Percentiles rank a stretch among this genome's conserved stretches.
Evolutionary conservation across 139 green algal genomes (phyloP).

Genomic region (Micractinium sp.): DNA sequence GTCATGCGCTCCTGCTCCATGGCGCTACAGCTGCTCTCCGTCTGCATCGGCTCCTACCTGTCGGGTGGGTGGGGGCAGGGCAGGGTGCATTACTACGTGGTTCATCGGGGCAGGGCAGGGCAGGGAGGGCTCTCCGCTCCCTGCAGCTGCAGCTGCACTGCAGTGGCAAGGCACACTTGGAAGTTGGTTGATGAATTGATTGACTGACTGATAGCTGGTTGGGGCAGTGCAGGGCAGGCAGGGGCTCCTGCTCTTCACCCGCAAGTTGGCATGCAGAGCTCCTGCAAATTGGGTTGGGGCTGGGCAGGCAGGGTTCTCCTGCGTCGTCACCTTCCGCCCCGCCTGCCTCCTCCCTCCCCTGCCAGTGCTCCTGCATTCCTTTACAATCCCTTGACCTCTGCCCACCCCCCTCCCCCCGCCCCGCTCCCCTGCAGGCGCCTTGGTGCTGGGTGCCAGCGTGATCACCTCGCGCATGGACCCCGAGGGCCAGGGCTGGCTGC

Average conservation of each 20-base stretch:
- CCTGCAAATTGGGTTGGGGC: no score
- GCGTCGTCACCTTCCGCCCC: no score
- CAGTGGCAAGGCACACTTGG: no score
- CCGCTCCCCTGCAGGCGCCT: background rate
- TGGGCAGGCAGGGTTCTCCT: no score
- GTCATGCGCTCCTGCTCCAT: constrained; percentile 93
- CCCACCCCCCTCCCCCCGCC: background rate
- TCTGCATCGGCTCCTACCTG: constrained; percentile 85
- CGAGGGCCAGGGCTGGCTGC: constrained; percentile 56
- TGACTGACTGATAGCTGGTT: no score
- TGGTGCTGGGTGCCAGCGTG: constrained; percentile 6
- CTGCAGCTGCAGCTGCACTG: background rate
- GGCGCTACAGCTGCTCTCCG: constrained; percentile 85
- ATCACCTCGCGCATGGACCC: background rate
- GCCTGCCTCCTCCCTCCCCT: background rate
- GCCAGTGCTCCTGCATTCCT: background rate
- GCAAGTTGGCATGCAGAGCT: no score
- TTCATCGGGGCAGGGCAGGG: no score
- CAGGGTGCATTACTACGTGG: background rate
- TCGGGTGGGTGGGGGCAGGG: constrained; percentile 69
- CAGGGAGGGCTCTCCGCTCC: no score
- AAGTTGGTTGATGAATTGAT: no score
- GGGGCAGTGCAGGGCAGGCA: no score
- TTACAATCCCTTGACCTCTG: background rate
- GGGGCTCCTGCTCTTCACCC: no score